Base-by-base conservation (phyloP, 2,329 filamentous ascomycete genomes). In the Allantophomopsis cytisporea region DNA sequence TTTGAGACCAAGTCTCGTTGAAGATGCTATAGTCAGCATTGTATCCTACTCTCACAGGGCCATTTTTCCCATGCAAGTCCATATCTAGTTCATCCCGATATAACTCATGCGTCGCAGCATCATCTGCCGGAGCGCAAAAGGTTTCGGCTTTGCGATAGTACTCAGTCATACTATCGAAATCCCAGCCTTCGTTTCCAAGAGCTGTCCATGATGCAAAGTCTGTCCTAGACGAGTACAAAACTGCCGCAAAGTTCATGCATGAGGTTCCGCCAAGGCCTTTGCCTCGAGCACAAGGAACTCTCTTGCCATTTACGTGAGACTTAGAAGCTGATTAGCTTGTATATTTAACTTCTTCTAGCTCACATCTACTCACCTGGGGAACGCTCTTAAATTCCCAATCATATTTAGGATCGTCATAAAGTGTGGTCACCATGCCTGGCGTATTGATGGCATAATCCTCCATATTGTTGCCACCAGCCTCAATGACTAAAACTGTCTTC, bases 161-260 rank as follows among this genome's bases (percentile, higher is more conserved):
- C 1, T 57, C 61, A 1, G 54, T 47, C 18, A 67, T 46, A 13
- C 46, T 46, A 5, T 59, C 47, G 45, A 52, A 59, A 17, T 47
- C 50, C 63, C 61, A 66, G 11, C 60, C 60, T 1, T 50, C 42
- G 31, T 64, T 65, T 0, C 61, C 63, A 11, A 66, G 45, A 1
- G 45, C 45, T 17, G 52, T 51, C 61, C 63, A 66, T 1, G 52
- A 47, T 33, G 63, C 50, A 35, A 62, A 54, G 31, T 60, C 55
- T 3, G 47, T 41, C n/a, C 49, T 45, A 11, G 43, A 35, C 8
- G 45, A 33, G 18, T 45, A 37, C 6, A 41, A 21, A 1, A 40
- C 34, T 47, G 56, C 54, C 6, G 55, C 37, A 38, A 59, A 60
- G 39, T 65, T 65, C 35, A 64, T 62, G 0, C 54, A 59, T 17